phyloP scores from a whole-genome alignment of 116 monocot species.

The Dioscorea cayenensis region DNA sequence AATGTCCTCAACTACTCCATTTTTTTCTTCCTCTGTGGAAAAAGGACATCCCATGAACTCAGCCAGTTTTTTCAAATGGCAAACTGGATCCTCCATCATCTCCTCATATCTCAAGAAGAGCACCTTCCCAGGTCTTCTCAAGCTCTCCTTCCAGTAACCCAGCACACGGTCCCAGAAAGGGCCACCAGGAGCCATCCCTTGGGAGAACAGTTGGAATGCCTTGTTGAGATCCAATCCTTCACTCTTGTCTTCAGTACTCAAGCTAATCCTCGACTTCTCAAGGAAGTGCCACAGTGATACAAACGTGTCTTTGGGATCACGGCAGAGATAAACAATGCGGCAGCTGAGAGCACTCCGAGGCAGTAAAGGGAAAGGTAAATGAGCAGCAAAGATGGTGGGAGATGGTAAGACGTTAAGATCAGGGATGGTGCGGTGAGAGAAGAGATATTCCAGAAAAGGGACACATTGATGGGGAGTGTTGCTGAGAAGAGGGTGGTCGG shows the following conservation, averaged over 20 bases:
- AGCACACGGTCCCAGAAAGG: constrained; percentile 17
- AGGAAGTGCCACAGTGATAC: constrained; percentile 22
- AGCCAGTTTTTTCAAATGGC: constrained; percentile 2
- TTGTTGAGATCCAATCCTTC: background rate
- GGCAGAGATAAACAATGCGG: constrained; percentile 20
- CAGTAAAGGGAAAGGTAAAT: no score
- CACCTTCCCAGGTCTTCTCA: constrained; percentile 12
- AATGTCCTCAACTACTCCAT: constrained; percentile 17
- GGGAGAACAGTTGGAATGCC: constrained; percentile 12
- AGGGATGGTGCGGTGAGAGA: background rate
- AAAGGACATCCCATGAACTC: constrained; percentile 11
- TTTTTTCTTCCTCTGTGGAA: constrained; percentile 4
- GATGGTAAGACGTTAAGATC: background rate
- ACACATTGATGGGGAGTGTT: background rate
- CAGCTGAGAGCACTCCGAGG: no score
- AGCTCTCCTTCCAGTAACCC: constrained; percentile 23
- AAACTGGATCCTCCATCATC: constrained; percentile 14
- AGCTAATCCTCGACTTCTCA: background rate
- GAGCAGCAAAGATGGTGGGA: background rate
- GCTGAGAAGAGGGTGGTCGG: background rate
- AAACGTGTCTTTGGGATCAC: constrained; percentile 25
- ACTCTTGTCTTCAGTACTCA: background rate
- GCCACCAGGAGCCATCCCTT: background rate
- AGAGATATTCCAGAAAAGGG: background rate
- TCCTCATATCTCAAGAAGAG: constrained; percentile 32